Percentiles rank a stretch among this genome's conserved stretches.
phyloP scores from a whole-genome alignment of 306 rosid genomes.

The Sechiopsis laciniata region DNA sequence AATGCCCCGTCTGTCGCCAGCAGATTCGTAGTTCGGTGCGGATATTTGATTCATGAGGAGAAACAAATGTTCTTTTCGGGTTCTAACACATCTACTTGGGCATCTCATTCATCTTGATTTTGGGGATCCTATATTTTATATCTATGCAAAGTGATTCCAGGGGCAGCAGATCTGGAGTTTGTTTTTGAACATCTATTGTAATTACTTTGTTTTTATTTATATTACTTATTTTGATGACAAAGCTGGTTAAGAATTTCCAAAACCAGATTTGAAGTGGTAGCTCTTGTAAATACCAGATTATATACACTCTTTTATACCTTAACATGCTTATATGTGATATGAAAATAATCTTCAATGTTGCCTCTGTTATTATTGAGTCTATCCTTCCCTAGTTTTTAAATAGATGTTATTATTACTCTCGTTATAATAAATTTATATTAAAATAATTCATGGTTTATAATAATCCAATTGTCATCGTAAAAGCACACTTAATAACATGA shows the following conservation, averaged over 20 bases:
- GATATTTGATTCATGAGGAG: slow-evolving; percentile 50
- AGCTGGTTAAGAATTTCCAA: too few species aligned
- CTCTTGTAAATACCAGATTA: slow-evolving; percentile 12
- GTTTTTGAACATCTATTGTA: not conserved
- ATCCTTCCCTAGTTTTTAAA: too few species aligned
- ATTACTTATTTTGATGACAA: too few species aligned
- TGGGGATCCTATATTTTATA: not conserved
- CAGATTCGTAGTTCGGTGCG: slow-evolving; percentile 61
- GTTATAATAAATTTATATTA: too few species aligned
- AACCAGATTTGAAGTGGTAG: not conserved
- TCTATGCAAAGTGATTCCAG: not conserved
- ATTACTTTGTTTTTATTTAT: too few species aligned
- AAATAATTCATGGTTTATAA: too few species aligned
- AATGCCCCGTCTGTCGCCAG: slow-evolving; percentile 89
- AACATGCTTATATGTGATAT: not conserved
- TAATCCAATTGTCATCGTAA: too few species aligned
- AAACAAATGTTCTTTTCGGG: not conserved
- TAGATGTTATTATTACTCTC: too few species aligned
- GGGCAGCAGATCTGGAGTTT: not conserved
- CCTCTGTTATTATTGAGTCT: too few species aligned
- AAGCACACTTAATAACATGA: too few species aligned
- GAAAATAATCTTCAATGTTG: not conserved
- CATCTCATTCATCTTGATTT: slow-evolving; percentile 10
- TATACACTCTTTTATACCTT: not conserved
- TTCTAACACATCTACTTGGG: not conserved